Base-by-base conservation (phyloP, 164 flowering plant species). In the Dillenia suffruticosa region DNA sequence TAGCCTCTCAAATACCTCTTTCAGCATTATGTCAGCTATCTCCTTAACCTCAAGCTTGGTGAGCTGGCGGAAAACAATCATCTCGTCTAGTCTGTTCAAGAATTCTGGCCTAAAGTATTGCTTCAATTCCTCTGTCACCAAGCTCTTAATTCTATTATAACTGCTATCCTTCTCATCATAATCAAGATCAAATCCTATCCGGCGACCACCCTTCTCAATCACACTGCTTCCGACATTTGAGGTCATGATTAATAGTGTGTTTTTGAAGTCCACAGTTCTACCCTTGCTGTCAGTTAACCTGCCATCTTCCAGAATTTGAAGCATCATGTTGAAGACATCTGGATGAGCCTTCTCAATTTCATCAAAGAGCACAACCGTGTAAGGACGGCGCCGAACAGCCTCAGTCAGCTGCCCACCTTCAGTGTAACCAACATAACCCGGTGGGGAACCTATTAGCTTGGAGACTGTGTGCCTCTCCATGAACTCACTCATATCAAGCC, bases 331-430 rank as follows among this genome's bases (percentile, higher is more conserved):
- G 80, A 90, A 88, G 54, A 90, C 95, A 72, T 88, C 94, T 1
- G 97, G 97, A 64, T 90, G 97, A 17, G 97, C 97, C 72, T 90
- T 90, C 72, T 90, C 96, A 48, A 90, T 90, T 70, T 90, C 97
- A 62, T 90, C 97, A 70, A 86, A 86, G 53, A 90, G 90, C 8
- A 90, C 92, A 1, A 90, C 85, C 9, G 92, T 86, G 65, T 90
- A 86, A 12, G 94, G 94, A 1, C 89, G 81, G 40, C 97, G 83
- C 9, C 91, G 60, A 58, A 90, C 96, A 15, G 93, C 91, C 72
- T 90, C 97, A 12, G 97, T 90, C 64, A 90, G 70, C 77, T 90
- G 97, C 44, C 97, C 97, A 54, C 92, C 97, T 66, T 90, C 97
- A 0, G 86, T 83, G 71, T 90, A 86, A 12, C 97, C 97, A 44